Evolutionary conservation across 495 filamentous ascomycete genomes (phyloP).

Genomic region (Xylaria acuta): DNA sequence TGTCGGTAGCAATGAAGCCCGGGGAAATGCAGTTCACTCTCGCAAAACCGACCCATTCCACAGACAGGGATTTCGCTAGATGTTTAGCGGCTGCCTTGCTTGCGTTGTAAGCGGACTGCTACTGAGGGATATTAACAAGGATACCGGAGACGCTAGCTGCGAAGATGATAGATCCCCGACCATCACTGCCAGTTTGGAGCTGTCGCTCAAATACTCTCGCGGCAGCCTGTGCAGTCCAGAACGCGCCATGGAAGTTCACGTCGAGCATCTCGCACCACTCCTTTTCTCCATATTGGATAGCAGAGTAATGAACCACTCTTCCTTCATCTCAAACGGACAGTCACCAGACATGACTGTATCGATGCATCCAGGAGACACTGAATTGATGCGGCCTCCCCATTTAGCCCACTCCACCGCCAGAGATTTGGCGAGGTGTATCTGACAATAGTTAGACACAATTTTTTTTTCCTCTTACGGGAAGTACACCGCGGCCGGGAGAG

Average conservation of each 20-base stretch:
- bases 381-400: slow-evolving; percentile 71
- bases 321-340: slow-evolving; percentile 67
- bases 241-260: slow-evolving; percentile 75
- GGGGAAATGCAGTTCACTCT: slow-evolving; percentile 67
- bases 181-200: slow-evolving; percentile 43
- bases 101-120: slow-evolving; percentile 65
- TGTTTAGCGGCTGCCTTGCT: slow-evolving; percentile 68
- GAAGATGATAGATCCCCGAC: slow-evolving; percentile 64
- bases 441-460: background rate
- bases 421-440: slow-evolving; percentile 67
- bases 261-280: slow-evolving; percentile 72
- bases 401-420: slow-evolving; percentile 77
- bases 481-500: background rate
- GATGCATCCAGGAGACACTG: slow-evolving; percentile 77
- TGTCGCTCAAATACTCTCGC: slow-evolving; percentile 74
- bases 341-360: slow-evolving; percentile 77
- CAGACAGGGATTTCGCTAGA: slow-evolving; percentile 64
- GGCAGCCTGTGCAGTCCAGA: slow-evolving; percentile 71
- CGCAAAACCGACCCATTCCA: slow-evolving; percentile 60
- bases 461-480: background rate
- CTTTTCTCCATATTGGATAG: slow-evolving; percentile 68
- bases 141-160: slow-evolving; percentile 67
- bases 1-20: slow-evolving; percentile 39
- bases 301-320: slow-evolving; percentile 71
- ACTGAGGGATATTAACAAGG: slow-evolving; percentile 70